Evolutionary conservation across 169 alveolate species (phyloP).

Genomic region (Cryptosporidium viatorum): DNA sequence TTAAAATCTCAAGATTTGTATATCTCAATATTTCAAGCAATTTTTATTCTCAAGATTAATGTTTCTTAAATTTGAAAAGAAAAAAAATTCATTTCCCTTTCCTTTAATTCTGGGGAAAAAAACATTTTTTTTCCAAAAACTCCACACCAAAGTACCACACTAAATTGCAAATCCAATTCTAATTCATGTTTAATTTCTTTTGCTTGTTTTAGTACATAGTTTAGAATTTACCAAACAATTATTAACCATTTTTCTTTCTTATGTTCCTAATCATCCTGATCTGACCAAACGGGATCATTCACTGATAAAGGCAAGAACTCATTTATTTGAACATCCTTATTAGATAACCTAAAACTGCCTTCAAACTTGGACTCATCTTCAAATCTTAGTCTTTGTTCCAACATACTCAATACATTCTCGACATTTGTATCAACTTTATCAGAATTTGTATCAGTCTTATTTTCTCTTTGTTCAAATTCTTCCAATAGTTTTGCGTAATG

Average conservation of each 20-base stretch:
- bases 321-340: not conserved
- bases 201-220: not conserved
- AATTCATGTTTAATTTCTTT: not conserved
- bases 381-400: conserved; percentile 6
- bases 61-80: not conserved
- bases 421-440: not conserved
- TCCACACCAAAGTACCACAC: conserved; percentile 24
- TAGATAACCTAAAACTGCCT: not conserved
- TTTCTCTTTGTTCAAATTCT: conserved; percentile 33
- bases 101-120: not conserved
- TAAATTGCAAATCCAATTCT: not conserved
- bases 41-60: not conserved
- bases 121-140: not conserved
- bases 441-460: not conserved
- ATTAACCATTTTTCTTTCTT: not conserved
- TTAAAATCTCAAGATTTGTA: not conserved
- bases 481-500: conserved; percentile 37
- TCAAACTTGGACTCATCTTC: not conserved
- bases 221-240: not conserved
- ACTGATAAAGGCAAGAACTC: conserved; percentile 9
- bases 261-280: not conserved
- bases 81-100: conserved; percentile 1
- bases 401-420: conserved; percentile 9
- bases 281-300: conserved; percentile 26
- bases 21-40: not conserved